Evolutionary conservation across 2,329 filamentous ascomycete species (phyloP).

Genomic region (Fusarium cicatricum): DNA sequence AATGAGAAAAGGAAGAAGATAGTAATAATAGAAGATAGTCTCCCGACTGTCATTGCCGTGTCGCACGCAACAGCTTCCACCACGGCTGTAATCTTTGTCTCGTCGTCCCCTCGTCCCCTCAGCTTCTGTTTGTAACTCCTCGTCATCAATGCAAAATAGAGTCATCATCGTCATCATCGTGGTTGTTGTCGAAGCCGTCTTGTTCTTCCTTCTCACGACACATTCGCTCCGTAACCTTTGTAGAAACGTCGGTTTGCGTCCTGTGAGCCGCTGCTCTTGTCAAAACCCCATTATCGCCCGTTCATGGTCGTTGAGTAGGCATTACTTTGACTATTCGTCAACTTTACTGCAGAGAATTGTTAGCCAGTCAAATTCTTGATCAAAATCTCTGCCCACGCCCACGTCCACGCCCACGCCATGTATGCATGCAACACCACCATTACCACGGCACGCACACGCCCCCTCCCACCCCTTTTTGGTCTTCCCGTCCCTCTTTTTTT

Average conservation of each 20-base stretch:
- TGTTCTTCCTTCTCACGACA: neutral
- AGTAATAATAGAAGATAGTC: slow-evolving; percentile 3
- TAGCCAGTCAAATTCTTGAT: slow-evolving; percentile 25
- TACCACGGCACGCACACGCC: slow-evolving; percentile 21
- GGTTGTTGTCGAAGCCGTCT: neutral
- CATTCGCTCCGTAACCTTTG: slow-evolving; percentile 12
- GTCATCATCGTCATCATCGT: slow-evolving; percentile 26
- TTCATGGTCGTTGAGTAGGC: slow-evolving; percentile 17
- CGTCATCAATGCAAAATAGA: slow-evolving; percentile 11
- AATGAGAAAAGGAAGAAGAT: slow-evolving; percentile 7
- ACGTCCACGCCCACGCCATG: slow-evolving; percentile 23
- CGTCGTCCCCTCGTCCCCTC: slow-evolving; percentile 8
- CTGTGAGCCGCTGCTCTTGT: slow-evolving; percentile 27
- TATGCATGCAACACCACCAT: slow-evolving; percentile 36
- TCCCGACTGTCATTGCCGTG: slow-evolving; percentile 4
- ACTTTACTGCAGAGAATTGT: slow-evolving; percentile 23
- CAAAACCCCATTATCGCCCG: slow-evolving; percentile 17
- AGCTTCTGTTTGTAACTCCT: slow-evolving; percentile 16
- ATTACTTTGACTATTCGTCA: slow-evolving; percentile 7
- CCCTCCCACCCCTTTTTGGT: slow-evolving; percentile 29
- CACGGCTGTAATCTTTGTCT: slow-evolving; percentile 15
- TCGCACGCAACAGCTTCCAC: slow-evolving; percentile 5
- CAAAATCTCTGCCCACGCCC: slow-evolving; percentile 1
- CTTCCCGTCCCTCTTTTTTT: slow-evolving; percentile 28
- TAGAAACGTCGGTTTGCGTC: slow-evolving; percentile 7